Evolutionary conservation across 176 grass and related monocot genomes (phyloP).

Genomic region (Elymus sibiricus): DNA sequence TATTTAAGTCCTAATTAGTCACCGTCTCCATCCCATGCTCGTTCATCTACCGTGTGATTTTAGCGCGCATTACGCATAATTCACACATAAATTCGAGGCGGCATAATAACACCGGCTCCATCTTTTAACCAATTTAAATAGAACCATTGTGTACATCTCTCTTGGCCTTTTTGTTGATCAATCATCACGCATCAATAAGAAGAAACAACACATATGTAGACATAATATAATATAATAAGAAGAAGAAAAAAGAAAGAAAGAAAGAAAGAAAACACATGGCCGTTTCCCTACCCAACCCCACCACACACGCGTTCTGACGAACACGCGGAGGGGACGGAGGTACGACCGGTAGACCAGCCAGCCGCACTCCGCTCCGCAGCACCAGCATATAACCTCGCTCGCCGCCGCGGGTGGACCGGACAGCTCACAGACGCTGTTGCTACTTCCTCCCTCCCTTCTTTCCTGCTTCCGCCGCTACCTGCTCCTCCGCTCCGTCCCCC

Average conservation of each 20-base stretch:
- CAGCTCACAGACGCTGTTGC: constrained; percentile 13
- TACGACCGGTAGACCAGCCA: constrained; percentile 15
- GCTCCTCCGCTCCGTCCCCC: neutral
- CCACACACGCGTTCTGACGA: constrained; percentile 30
- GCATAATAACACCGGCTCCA: neutral
- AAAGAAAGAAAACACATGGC: neutral
- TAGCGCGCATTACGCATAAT: neutral
- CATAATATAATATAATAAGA: neutral
- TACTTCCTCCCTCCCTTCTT: neutral
- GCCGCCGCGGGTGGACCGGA: constrained; percentile 35
- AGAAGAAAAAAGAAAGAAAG: neutral
- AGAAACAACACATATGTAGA: too few species aligned
- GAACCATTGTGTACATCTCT: neutral
- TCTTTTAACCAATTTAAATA: neutral
- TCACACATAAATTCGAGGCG: neutral
- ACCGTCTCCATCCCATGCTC: neutral
- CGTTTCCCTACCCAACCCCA: neutral
- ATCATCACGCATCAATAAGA: neutral
- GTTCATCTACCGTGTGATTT: neutral
- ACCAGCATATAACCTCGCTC: constrained; percentile 30
- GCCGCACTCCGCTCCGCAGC: neutral
- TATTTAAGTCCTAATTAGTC: neutral
- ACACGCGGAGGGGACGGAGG: neutral
- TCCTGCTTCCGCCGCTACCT: neutral
- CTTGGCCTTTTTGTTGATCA: neutral